Percentiles rank a stretch among this genome's conserved stretches.
Conservation (phyloP, 768 basidiomycete species). For the Boletus barrowsii region DNA sequence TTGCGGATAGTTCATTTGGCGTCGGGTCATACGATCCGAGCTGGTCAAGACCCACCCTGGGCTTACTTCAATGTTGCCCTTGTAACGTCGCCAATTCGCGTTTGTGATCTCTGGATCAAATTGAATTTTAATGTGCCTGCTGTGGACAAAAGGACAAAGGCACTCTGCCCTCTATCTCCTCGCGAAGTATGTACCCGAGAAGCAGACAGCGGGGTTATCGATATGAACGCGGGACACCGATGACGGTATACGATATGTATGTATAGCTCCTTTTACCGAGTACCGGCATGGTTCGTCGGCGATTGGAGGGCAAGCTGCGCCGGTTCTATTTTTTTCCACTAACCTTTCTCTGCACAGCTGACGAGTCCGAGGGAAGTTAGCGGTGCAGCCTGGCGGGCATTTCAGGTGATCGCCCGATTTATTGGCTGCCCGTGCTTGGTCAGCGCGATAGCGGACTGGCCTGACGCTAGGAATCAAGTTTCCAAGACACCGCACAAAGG, state of each 20-base stretch:
- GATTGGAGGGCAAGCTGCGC: slow-evolving; percentile 6
- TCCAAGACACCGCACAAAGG: background rate
- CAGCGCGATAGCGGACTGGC: too few species aligned
- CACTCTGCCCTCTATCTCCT: slow-evolving; percentile 15
- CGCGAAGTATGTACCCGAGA: slow-evolving; percentile 24
- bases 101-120: background rate
- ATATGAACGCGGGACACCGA: slow-evolving; percentile 31
- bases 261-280: background rate
- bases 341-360: slow-evolving; percentile 3
- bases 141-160: background rate
- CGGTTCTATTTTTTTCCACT: slow-evolving; percentile 8
- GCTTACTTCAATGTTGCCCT: slow-evolving; percentile 1
- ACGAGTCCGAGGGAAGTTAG: background rate
- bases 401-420: background rate
- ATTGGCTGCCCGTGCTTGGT: background rate
- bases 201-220: slow-evolving; percentile 47
- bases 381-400: too few species aligned
- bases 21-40: background rate
- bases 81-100: slow-evolving; percentile 1
- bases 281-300: slow-evolving; percentile 5
- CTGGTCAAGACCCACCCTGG: background rate
- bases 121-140: slow-evolving; percentile 18
- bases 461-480: background rate
- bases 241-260: slow-evolving; percentile 10
- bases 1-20: background rate